These are phyloP conservation scores for Metschnikowia rubicola DNA, from an alignment of 805 yeast species.

Conservation along the genomic window DNA sequence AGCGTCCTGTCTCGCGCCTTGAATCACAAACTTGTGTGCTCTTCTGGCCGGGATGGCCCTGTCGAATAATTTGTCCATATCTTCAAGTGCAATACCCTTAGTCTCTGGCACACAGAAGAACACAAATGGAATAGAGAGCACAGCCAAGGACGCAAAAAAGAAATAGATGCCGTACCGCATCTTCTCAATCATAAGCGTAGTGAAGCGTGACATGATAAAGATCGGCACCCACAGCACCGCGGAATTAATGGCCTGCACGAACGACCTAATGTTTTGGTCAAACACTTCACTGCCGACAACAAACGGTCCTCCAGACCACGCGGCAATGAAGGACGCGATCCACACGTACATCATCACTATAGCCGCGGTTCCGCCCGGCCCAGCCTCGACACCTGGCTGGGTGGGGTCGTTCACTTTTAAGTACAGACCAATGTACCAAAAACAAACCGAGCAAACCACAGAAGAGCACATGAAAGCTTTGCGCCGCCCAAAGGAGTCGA, in stretches of 20 bases:
- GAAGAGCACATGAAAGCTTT: constrained; percentile 36
- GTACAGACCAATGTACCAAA: constrained; percentile 40
- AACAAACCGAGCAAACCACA: constrained; percentile 31
- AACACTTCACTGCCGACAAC: constrained; percentile 39
- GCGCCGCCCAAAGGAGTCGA: constrained; percentile 35
- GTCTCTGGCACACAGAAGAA: constrained; percentile 38
- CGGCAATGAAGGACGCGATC: constrained; percentile 39
- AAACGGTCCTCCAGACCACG: constrained; percentile 42
- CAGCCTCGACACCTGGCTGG: constrained; percentile 28
- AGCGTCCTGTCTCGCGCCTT: constrained; percentile 16
- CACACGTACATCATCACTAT: constrained; percentile 41
- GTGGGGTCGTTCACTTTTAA: constrained; percentile 34
- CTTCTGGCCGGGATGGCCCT: constrained; percentile 19
- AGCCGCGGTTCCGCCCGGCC: constrained; percentile 39
- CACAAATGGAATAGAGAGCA: constrained; percentile 35
- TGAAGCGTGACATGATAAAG: constrained; percentile 35
- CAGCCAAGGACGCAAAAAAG: constrained; percentile 34
- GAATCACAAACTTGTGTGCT: constrained; percentile 22
- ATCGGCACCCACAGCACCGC: constrained; percentile 41
- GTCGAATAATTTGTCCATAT: constrained; percentile 28
- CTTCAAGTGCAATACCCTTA: constrained; percentile 34
- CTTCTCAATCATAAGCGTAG: constrained; percentile 31
- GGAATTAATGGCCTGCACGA: constrained; percentile 39
- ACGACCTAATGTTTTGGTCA: constrained; percentile 39
- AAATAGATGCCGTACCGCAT: constrained; percentile 38